phyloP scores from a whole-genome alignment of 1,284 basidiomycete genomes.

The Irpex sp. region DNA sequence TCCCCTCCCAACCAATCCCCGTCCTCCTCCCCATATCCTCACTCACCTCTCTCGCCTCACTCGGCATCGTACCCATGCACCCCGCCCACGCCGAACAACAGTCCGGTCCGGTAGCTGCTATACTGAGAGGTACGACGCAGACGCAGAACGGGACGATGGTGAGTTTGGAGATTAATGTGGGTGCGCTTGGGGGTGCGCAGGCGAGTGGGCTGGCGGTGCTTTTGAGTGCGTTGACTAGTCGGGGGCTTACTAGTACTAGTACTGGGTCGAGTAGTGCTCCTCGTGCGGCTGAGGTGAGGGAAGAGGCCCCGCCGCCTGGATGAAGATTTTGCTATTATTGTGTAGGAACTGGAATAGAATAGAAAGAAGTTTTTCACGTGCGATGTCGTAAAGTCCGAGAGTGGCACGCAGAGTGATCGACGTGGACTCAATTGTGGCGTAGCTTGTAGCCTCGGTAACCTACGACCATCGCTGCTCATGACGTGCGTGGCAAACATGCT shows the following conservation, averaged over 20 bases:
- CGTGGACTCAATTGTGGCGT: not conserved
- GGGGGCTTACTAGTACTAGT: not conserved
- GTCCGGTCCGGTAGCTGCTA: slow-evolving; percentile 53
- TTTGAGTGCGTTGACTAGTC: slow-evolving; percentile 55
- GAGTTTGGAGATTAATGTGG: slow-evolving; percentile 73
- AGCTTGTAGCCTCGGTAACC: too few species aligned
- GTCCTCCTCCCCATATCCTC: slow-evolving; percentile 70
- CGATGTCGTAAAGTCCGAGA: not conserved
- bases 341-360: too few species aligned
- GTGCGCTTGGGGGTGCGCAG: slow-evolving; percentile 61
- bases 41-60: slow-evolving; percentile 59
- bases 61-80: slow-evolving; percentile 72
- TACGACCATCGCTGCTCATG: too few species aligned
- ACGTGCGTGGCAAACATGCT: too few species aligned
- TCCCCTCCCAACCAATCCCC: slow-evolving; percentile 47
- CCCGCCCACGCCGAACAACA: slow-evolving; percentile 46
- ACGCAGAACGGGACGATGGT: slow-evolving; percentile 62
- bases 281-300: not conserved
- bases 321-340: not conserved
- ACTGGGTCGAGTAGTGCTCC: not conserved
- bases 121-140: slow-evolving; percentile 62
- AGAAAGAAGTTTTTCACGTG: not conserved
- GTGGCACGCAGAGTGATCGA: not conserved
- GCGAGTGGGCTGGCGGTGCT: slow-evolving; percentile 70
- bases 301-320: not conserved